Base-by-base conservation (phyloP, 1,284 basidiomycete genomes). In the Ceraceosorus bombacis region DNA sequence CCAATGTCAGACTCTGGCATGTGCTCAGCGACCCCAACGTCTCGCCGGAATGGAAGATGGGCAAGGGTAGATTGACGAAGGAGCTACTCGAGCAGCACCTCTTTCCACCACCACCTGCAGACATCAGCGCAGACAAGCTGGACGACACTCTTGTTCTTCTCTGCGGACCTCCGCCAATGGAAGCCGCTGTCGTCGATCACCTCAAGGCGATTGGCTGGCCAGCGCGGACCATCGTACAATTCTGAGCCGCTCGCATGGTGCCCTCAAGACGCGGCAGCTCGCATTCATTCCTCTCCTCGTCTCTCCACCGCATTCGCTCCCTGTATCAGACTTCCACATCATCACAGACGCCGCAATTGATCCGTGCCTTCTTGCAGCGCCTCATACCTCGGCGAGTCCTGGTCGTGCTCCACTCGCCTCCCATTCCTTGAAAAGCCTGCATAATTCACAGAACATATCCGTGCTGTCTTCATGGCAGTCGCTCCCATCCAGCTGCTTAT, bases 141-240 rank as follows among this genome's bases (percentile, higher is more conserved):
- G 66, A 71, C 51, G 72, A 72, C 41, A 80, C 78, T 0, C 64
- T 85, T 50, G 72, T 83, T 4, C 77, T 85, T 39, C 79, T 82
- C 15, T 85, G 85, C 63, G 84, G 84, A 2, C 85, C 85, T 0
- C 80, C 81, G 27, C 74, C 79, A 1, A 79, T 82, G 76, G 73
- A 75, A 51, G 63, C 66, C 53, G 62, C 64, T 1, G 72, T 74
- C 36, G 54, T 59, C 2, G 53, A 59, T 5, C 61, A 57, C 38
- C 64, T 75, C 48, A 55, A 60, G 57, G 50, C 64, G 52, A 54
- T 73, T 5, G 73, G 73, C 6, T 75, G 73, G 73, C 48, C 71
- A 5, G 60, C 69, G 4, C 55, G 65, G 12, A 69, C 62, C 9
- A 68, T 73, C 17, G 73, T 75, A 13, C 69, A 72, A 51, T 75